Base-by-base conservation (phyloP, 2,329 filamentous ascomycete genomes). In the Xylaria sp. region DNA sequence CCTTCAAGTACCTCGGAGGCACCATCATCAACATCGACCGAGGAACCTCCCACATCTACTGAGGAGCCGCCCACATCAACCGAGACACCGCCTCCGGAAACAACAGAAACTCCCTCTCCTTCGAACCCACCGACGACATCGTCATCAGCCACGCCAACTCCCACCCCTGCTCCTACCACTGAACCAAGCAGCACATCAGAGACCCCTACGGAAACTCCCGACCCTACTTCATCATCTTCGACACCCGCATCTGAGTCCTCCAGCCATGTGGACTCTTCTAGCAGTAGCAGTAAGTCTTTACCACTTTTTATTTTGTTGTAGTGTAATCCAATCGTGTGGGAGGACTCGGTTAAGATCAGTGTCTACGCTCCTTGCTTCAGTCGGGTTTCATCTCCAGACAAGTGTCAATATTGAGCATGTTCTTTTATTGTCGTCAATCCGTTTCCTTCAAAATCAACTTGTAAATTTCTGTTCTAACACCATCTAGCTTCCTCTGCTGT, bases 41-140 rank as follows among this genome's bases (percentile, higher is more conserved):
- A 58, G 12, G 46, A 45, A 15, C 13, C 60, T 34, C 62, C 66
- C 9, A 63, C 68, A 13, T 70, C 75, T 10, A 66, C 67, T 5
- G 23, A 41, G 53, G 53, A 41, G 25, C 34, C 34, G 4, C 18
- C 53, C 23, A 41, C 53, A 41, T 41, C 53, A 1, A 28, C 53
- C 9, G 66, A 73, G n/a, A 61, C 72, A 53, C 69, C 73, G 7
- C 67, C 74, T 23, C 74, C 78, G 30, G 60, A 74, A 28, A 73
- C 66, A 57, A 72, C 72, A 59, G 67, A 69, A 45, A 66, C 67
- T 15, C 8, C 70, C 10, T 28, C 67, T 15, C 8, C 70, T 7
- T 28, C 61, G 20, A 45, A 46, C 25, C 60, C 63, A 12, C 50
- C 62, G 15, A 61, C 66, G 34, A 52, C 61, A 15, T 39, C 45